Conservation (phyloP, 257 asterid species). For the Misopates orontium region DNA sequence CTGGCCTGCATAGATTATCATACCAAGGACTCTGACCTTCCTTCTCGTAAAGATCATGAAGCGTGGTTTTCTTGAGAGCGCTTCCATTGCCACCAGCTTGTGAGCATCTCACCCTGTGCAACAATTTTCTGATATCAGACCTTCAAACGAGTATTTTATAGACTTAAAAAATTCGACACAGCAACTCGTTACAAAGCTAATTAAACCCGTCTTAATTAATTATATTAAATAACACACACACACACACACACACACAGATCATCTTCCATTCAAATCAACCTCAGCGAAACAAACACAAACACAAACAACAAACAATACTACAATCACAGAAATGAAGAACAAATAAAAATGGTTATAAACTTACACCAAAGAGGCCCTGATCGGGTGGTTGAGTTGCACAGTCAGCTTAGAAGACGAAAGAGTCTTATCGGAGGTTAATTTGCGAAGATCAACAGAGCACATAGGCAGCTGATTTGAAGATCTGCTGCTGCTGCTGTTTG, state of each 20-base stretch:
- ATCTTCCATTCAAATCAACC: no score
- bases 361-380: slow-evolving; percentile 52
- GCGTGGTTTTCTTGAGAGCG: slow-evolving; percentile 71
- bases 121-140: neutral
- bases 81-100: slow-evolving; percentile 72
- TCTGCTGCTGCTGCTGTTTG: slow-evolving; percentile 36
- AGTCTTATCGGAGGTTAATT: slow-evolving; percentile 30
- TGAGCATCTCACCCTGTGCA: slow-evolving; percentile 76
- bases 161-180: no score
- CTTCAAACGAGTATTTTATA: no score
- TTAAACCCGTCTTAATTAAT: no score
- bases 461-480: slow-evolving; percentile 46
- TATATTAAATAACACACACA: no score
- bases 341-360: slow-evolving; percentile 15
- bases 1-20: slow-evolving; percentile 95
- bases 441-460: slow-evolving; percentile 45
- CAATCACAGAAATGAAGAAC: neutral
- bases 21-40: slow-evolving; percentile 99
- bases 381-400: slow-evolving; percentile 29
- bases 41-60: slow-evolving; percentile 92
- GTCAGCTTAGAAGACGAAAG: slow-evolving; percentile 46
- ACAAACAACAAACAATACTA: neutral
- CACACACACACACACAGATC: no score
- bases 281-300: no score
- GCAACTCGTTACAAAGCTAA: no score